Base-by-base conservation (phyloP, 1,284 basidiomycete species). In the Phlebopus sp. region DNA sequence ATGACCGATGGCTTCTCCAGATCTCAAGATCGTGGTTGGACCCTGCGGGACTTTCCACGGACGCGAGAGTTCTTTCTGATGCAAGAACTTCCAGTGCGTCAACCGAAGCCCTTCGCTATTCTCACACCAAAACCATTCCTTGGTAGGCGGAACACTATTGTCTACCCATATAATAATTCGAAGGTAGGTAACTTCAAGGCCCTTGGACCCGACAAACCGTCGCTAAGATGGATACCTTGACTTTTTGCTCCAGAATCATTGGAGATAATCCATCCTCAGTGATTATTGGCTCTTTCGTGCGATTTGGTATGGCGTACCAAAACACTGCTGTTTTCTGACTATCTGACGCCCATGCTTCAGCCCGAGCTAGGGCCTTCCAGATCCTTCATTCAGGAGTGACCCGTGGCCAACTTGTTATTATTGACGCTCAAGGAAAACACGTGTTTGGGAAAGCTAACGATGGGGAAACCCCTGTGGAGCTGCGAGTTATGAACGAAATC, bases 401-500 rank as follows among this genome's bases (percentile, higher is more conserved):
- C 32, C 4, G 13, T 34, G 32, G 32, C 4, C 32, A 35, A 35
- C 32, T 35, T 35, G 11, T 35, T n/a, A 35, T 35, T n/a, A 15
- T 35, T 15, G 32, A 39, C 18, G 37, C 21, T 39, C 37, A 39
- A 21, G 25, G 37, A 21, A 39, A 39, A 21, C 37, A 39, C 14
- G 19, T 39, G 8, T 39, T 39, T 19, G 37, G 37, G 13, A 39
- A 8, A 39, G 19, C 11, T n/a, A 27, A 23, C 8, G 37, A 39
- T 11, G 37, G 17, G 19, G 9, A 7, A 9, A 3, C 37, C 18
- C 37, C 44, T 11, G 34, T 40, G 11, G 37, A 25, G 11, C 6
- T 52, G 7, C 17, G n/a, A 5, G 49, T 52, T n/a, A 13, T 25
- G 10, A 46, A 39, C 17, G 30, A 51, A 11, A 37, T 64, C 7